These are phyloP conservation scores for Dianthus caryophyllus DNA, from an alignment of 148 eudicot species.

Conservation along the genomic window DNA sequence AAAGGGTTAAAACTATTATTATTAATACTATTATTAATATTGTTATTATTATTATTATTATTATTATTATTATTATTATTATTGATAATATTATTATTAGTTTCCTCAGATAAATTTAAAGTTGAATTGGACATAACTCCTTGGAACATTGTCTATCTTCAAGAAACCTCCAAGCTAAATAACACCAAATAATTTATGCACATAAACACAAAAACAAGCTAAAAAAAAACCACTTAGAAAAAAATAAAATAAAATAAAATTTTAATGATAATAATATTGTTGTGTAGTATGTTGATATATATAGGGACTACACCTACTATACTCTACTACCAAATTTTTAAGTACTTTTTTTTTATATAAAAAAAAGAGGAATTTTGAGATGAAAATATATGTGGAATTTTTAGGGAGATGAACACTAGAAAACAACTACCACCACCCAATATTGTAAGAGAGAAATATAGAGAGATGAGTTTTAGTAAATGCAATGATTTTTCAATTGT, in stretches of 20 bases:
- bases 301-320: neutral
- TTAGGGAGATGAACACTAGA: slow-evolving; percentile 13
- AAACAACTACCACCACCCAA: slow-evolving; percentile 17
- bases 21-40: slow-evolving; percentile 17
- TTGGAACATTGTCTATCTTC: slow-evolving; percentile 49
- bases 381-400: neutral
- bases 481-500: slow-evolving; percentile 16
- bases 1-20: slow-evolving; percentile 22
- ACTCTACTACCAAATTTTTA: slow-evolving; percentile 14
- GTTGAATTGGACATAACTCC: slow-evolving; percentile 55
- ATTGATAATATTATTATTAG: slow-evolving; percentile 29
- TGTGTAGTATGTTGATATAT: slow-evolving; percentile 15
- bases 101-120: slow-evolving; percentile 63
- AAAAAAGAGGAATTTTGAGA: neutral
- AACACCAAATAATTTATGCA: slow-evolving; percentile 31
- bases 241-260: neutral
- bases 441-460: slow-evolving; percentile 11
- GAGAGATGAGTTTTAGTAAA: neutral
- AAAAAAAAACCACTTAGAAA: neutral
- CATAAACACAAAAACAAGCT: neutral
- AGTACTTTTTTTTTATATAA: slow-evolving; percentile 13
- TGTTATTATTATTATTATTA: slow-evolving; percentile 18
- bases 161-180: slow-evolving; percentile 36
- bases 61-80: slow-evolving; percentile 26
- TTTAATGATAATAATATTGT: too few species aligned